These are phyloP conservation scores for Cynara cardunculus DNA, from an alignment of 129 eudicot genomes.

Conservation along the genomic window DNA sequence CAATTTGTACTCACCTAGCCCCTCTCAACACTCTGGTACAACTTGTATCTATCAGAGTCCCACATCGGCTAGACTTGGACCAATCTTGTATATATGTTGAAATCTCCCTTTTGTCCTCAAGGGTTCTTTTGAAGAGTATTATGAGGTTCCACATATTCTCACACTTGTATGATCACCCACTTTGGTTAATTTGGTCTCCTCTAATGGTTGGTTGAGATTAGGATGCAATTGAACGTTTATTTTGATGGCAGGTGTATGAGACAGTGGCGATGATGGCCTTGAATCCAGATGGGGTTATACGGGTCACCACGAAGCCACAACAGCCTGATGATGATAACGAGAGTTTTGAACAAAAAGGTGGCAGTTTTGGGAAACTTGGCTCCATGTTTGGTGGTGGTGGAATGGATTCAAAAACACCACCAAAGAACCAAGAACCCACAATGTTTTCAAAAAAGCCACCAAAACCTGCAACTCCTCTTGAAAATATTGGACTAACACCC, in stretches of 20 bases:
- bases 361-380: slow-evolving; percentile 49
- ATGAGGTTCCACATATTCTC: no score
- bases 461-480: slow-evolving; percentile 34
- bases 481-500: background rate
- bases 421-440: slow-evolving; percentile 45
- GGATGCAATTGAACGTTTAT: background rate
- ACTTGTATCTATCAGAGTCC: background rate
- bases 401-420: slow-evolving; percentile 44
- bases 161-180: background rate
- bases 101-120: no score
- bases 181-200: background rate
- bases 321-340: slow-evolving; percentile 42
- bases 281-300: slow-evolving; percentile 53
- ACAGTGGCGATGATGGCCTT: slow-evolving; percentile 68
- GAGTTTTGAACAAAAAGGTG: slow-evolving; percentile 31
- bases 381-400: slow-evolving; percentile 48
- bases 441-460: slow-evolving; percentile 82
- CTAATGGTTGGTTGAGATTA: background rate
- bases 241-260: slow-evolving; percentile 68
- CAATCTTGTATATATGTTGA: background rate
- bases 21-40: background rate
- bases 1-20: no score
- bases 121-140: no score
- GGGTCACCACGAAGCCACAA: slow-evolving; percentile 31
- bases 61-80: background rate